phyloP scores from a whole-genome alignment of 495 filamentous ascomycete genomes.

The Tuber microsphaerosporum region DNA sequence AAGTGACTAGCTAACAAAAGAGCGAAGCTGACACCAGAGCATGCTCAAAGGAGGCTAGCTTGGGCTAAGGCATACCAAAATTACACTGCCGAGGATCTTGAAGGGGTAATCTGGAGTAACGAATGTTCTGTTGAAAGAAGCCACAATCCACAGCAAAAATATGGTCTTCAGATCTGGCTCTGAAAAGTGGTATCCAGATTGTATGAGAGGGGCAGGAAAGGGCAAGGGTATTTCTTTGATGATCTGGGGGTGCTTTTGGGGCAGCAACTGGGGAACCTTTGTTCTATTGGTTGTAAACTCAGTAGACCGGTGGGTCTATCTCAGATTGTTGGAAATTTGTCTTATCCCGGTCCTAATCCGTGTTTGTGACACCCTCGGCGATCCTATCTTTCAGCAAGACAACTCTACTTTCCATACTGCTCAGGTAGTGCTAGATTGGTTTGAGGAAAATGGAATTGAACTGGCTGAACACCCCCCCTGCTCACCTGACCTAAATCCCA shows the following conservation, averaged over 20 bases:
- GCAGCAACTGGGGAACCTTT: conserved; percentile 6
- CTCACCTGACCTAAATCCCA: conserved; percentile 31
- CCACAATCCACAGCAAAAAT: neutral
- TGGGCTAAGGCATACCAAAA: too few species aligned
- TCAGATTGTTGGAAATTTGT: too few species aligned
- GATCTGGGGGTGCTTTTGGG: conserved; percentile 19
- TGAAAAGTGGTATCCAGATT: conserved; percentile 17
- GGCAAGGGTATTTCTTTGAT: conserved; percentile 14
- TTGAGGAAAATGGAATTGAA: too few species aligned
- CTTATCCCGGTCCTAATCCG: too few species aligned
- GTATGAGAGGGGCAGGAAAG: conserved; percentile 15
- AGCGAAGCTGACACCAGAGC: neutral
- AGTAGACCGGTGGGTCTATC: conserved; percentile 8
- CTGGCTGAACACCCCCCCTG: too few species aligned
- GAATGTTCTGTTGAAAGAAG: conserved; percentile 24
- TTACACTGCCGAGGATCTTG: too few species aligned
- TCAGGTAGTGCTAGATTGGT: too few species aligned
- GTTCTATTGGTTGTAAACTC: conserved; percentile 4
- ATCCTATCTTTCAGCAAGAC: too few species aligned
- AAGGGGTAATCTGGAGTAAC: conserved; percentile 9
- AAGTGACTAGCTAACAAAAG: neutral
- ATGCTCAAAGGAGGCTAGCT: too few species aligned
- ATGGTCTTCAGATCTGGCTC: conserved; percentile 13
- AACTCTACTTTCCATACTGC: too few species aligned
- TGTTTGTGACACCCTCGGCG: too few species aligned